Percentiles rank a stretch among this genome's conserved stretches.
Conservation (phyloP, 2,329 filamentous ascomycete species). For the Claviceps cyperi region DNA sequence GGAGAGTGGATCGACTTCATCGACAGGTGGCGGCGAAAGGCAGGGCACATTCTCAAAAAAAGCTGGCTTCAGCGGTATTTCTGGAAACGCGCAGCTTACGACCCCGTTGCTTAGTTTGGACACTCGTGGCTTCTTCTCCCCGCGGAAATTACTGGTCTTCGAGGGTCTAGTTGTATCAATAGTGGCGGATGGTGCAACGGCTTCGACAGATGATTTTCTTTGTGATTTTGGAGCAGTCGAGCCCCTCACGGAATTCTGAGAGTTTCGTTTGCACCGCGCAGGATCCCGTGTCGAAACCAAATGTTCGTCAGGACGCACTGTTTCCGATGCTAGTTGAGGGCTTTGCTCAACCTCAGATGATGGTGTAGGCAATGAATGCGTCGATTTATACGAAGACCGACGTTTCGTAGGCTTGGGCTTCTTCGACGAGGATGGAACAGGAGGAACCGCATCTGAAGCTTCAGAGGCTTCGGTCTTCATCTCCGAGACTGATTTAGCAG, state of each 20-base stretch:
- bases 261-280: constrained; percentile 6
- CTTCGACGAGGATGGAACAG: background rate
- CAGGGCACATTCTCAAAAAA: constrained; percentile 24
- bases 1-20: constrained; percentile 9
- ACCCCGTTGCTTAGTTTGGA: constrained; percentile 15
- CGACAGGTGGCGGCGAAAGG: constrained; percentile 11
- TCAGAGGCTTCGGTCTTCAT: background rate
- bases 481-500: constrained; percentile 2
- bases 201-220: constrained; percentile 18
- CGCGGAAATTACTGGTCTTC: constrained; percentile 16
- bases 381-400: constrained; percentile 1
- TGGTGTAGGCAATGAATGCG: background rate
- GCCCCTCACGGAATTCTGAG: constrained; percentile 11
- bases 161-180: constrained; percentile 18
- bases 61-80: constrained; percentile 20
- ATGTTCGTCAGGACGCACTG: constrained; percentile 3
- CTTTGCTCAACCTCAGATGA: background rate
- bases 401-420: background rate
- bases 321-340: background rate
- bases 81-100: constrained; percentile 17
- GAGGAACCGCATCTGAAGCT: background rate
- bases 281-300: constrained; percentile 4
- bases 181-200: constrained; percentile 12
- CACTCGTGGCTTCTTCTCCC: constrained; percentile 22
- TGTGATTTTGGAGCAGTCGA: constrained; percentile 15